Evolutionary conservation across 1,284 basidiomycete genomes (phyloP), one percentile per base, ranked within the genome.

Genomic region (Flammula alnicola): DNA sequence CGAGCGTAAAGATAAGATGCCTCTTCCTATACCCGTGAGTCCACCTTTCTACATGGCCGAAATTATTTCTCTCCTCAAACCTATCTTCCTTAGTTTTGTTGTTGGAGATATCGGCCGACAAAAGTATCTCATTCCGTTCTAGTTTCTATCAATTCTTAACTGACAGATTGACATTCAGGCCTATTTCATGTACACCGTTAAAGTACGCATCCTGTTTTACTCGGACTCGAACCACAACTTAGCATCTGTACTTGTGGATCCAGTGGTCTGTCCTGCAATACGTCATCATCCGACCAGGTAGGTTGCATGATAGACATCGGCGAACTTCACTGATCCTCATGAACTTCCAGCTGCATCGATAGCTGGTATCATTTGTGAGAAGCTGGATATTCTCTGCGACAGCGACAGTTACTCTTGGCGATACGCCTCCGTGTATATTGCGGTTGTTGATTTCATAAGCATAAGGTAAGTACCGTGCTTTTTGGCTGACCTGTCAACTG

Each of bases 171-270:
- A 36, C 33, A 11, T 22, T 2, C 51, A 86, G 83, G 77, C 87
- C 0, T 93, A 95, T 69, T 95, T 95, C 65, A 88, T 94, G 84
- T 88, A 93, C 65, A 87, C 91, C 0, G 68, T 94, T 61, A 93
- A 91, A 72, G 86, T 89, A 59, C 31, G 69, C 49, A n/a, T 7
- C 37, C 6, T 53, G 59, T 26, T 23, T 8, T 20, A 17, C 29
- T 25, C 29, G 17, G 14, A 29, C 44, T 43, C 5, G 30, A 35
- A 41, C 27, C 27, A 26, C 22, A 44, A 49, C 36, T 7, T 30
- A 16, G 44, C 19, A 44, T 26, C 45, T 8, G 38, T n/a, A 16
- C 31, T 22, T 5, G n/a, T n/a, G n/a, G n/a, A n/a, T n/a, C n/a
- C 51, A 89, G 84, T 92, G 88, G 88, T 75, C 80, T 37, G 88